Conservation (phyloP, 2,329 filamentous ascomycete species). For the Fusarium cicatricum region DNA sequence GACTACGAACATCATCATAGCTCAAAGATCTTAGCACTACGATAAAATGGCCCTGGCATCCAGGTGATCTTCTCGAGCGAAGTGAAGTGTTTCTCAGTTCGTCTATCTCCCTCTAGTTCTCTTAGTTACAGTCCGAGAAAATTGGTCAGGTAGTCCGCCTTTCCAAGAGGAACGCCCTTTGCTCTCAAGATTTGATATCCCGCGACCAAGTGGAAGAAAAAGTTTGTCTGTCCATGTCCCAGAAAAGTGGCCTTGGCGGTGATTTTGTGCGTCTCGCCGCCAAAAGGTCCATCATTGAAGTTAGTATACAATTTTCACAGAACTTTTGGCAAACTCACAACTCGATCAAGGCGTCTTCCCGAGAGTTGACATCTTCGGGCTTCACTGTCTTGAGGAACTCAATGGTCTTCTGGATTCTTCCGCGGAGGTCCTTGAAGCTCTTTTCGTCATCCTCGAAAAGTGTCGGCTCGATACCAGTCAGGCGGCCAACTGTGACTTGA, state of each 20-base stretch:
- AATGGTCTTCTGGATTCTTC: slow-evolving; percentile 26
- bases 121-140: slow-evolving; percentile 15
- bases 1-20: no score
- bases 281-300: background rate
- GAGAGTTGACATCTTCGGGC: slow-evolving; percentile 17
- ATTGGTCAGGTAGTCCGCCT: slow-evolving; percentile 22
- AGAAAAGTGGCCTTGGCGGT: slow-evolving; percentile 21
- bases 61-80: no score
- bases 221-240: slow-evolving; percentile 24
- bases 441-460: slow-evolving; percentile 22
- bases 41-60: no score
- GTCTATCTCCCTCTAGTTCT: background rate
- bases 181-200: slow-evolving; percentile 29
- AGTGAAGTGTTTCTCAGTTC: background rate
- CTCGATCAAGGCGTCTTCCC: slow-evolving; percentile 18
- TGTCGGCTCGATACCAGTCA: slow-evolving; percentile 27
- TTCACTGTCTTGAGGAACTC: slow-evolving; percentile 19
- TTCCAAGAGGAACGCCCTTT: slow-evolving; percentile 31
- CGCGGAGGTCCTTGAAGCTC: slow-evolving; percentile 22
- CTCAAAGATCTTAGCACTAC: no score
- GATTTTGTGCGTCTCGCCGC: slow-evolving; percentile 17
- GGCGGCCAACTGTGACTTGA: slow-evolving; percentile 17
- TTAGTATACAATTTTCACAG: background rate
- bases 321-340: background rate
- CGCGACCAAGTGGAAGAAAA: slow-evolving; percentile 32